A percentile compares a stretch with the other conserved stretches of the same genome.
Conservation (phyloP, 208 protist genomes). For the Wallacemonas sp. region DNA sequence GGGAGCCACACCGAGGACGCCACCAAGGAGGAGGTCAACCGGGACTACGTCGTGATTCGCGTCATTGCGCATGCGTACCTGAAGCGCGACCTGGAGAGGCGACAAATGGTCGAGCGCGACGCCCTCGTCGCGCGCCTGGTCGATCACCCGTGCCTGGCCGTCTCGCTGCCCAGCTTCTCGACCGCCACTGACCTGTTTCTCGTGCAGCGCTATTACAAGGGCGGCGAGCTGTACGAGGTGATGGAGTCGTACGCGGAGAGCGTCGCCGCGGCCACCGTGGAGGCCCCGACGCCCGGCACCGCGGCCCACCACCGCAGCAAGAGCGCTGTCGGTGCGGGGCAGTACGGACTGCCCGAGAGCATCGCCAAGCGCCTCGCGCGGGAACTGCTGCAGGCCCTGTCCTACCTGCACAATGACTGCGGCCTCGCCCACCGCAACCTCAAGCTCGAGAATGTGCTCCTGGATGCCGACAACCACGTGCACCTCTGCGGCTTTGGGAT, state of each 20-base stretch:
- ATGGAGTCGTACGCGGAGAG: slow-evolving; percentile 37
- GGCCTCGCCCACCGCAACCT: slow-evolving; percentile 77
- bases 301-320: not conserved
- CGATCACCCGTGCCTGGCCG: slow-evolving; percentile 51
- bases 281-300: not conserved
- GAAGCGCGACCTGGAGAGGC: slow-evolving; percentile 38
- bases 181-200: slow-evolving; percentile 61
- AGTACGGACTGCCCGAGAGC: slow-evolving; percentile 21
- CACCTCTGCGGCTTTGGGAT: slow-evolving; percentile 62
- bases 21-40: not conserved
- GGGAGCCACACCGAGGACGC: not conserved
- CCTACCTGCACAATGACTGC: slow-evolving; percentile 55
- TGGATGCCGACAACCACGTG: slow-evolving; percentile 44
- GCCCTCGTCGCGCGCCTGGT: slow-evolving; percentile 41
- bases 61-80: slow-evolving; percentile 70
- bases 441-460: slow-evolving; percentile 74
- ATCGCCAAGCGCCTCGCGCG: slow-evolving; percentile 42
- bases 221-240: slow-evolving; percentile 60
- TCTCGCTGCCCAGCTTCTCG: slow-evolving; percentile 38
- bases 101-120: slow-evolving; percentile 60
- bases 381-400: slow-evolving; percentile 55
- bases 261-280: not conserved
- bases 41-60: slow-evolving; percentile 46
- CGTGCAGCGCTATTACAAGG: slow-evolving; percentile 55
- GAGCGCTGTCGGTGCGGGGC: not conserved